Conservation (phyloP, 1,284 basidiomycete genomes). For the Agroathelia rolfsii region DNA sequence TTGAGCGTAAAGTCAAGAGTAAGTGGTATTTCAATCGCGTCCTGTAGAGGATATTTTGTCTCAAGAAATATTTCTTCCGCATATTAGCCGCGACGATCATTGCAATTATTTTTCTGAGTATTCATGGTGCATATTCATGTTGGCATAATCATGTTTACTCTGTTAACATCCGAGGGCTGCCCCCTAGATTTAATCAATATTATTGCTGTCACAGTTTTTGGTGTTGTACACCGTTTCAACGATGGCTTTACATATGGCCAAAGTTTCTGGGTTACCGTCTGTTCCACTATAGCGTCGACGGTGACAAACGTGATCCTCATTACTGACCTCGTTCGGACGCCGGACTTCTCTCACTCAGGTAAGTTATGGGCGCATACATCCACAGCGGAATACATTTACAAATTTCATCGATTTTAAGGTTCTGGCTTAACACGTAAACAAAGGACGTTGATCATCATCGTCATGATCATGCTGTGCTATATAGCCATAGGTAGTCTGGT, state of each 20-base stretch:
- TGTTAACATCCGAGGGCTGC: slow-evolving; percentile 1
- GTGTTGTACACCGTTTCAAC: slow-evolving; percentile 50
- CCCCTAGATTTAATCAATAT: slow-evolving; percentile 62
- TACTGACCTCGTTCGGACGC: slow-evolving; percentile 48
- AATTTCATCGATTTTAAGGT: slow-evolving; percentile 27
- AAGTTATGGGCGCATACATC: slow-evolving; percentile 11
- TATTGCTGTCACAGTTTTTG: slow-evolving; percentile 52
- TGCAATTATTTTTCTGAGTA: slow-evolving; percentile 51
- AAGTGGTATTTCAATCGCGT: no score
- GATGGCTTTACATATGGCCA: slow-evolving; percentile 67
- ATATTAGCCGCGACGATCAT: slow-evolving; percentile 57
- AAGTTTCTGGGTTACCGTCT: slow-evolving; percentile 76
- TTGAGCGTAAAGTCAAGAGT: slow-evolving; percentile 55
- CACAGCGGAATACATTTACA: not conserved
- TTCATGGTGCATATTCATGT: slow-evolving; percentile 46
- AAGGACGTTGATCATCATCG: slow-evolving; percentile 66
- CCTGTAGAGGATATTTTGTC: no score
- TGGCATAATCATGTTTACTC: not conserved
- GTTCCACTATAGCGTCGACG: slow-evolving; percentile 61
- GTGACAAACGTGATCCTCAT: slow-evolving; percentile 65
- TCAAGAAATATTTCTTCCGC: no score
- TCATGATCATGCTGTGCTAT: slow-evolving; percentile 66
- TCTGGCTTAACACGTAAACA: slow-evolving; percentile 77
- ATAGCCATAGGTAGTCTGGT: slow-evolving; percentile 59
- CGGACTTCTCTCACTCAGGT: slow-evolving; percentile 63